phyloP scores from a whole-genome alignment of 495 filamentous ascomycete genomes.

The Aspergillus cavernicola region DNA sequence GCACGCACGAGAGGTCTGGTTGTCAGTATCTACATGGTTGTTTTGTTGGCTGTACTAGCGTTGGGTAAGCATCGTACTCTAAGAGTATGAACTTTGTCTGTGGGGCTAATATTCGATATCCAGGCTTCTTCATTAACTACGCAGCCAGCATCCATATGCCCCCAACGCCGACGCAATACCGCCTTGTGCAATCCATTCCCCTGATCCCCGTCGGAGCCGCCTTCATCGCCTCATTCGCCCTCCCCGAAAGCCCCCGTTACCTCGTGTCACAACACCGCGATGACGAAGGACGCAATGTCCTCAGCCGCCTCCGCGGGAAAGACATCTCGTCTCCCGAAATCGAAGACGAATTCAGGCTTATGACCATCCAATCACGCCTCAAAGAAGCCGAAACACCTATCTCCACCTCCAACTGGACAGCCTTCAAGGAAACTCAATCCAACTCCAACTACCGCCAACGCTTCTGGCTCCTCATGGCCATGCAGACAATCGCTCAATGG shows the following conservation, averaged over 20 bases:
- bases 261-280: conserved; percentile 35
- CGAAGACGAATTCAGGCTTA: conserved; percentile 34
- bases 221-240: conserved; percentile 32
- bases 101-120: background rate
- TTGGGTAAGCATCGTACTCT: conserved; percentile 29
- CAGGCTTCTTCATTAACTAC: conserved; percentile 50
- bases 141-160: conserved; percentile 39
- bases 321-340: conserved; percentile 27
- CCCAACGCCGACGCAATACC: conserved; percentile 38
- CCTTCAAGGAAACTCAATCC: conserved; percentile 39
- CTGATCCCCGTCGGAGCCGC: conserved; percentile 39
- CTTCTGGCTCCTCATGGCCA: conserved; percentile 43
- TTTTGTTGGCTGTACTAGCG: conserved; percentile 35
- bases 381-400: conserved; percentile 21
- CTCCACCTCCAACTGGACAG: conserved; percentile 35
- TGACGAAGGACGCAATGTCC: conserved; percentile 29
- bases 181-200: conserved; percentile 42
- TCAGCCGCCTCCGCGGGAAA: conserved; percentile 40
- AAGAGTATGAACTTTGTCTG: background rate
- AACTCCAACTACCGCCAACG: conserved; percentile 43
- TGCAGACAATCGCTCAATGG: conserved; percentile 47
- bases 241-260: conserved; percentile 43
- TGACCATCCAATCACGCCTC: conserved; percentile 30
- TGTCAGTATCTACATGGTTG: conserved; percentile 49
- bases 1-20: conserved; percentile 45